These are phyloP conservation scores for Saccharomyces pastorianus DNA, from an alignment of 1,139 yeast genomes.

Conservation along the genomic window DNA sequence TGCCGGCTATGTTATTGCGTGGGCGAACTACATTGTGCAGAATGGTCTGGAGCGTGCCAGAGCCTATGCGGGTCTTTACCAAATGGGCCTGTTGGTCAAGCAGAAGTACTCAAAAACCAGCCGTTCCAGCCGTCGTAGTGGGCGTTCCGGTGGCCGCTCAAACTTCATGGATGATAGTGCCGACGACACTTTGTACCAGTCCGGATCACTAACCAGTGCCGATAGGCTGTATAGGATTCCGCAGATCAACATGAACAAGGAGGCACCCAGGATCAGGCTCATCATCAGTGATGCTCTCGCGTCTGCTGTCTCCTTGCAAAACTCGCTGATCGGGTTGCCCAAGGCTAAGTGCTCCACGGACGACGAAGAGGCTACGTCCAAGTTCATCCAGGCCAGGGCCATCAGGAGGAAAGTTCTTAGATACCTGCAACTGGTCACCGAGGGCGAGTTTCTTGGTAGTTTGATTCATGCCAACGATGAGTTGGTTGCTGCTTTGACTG, in stretches of 20 bases:
- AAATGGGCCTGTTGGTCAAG: background rate
- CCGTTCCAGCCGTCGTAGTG: background rate
- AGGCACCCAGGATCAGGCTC: constrained; percentile 62
- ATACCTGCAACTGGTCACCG: constrained; percentile 71
- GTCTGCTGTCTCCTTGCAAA: constrained; percentile 60
- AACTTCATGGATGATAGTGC: constrained; percentile 44
- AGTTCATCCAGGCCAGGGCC: constrained; percentile 67
- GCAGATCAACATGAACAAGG: constrained; percentile 58
- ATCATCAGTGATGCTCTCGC: constrained; percentile 72
- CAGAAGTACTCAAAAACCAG: background rate
- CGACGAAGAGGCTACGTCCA: constrained; percentile 47
- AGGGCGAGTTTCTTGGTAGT: constrained; percentile 78
- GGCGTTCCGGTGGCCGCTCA: constrained; percentile 14
- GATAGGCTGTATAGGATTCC: constrained; percentile 55
- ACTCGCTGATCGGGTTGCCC: constrained; percentile 53
- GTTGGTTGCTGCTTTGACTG: constrained; percentile 62
- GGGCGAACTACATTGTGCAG: constrained; percentile 24
- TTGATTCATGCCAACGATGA: constrained; percentile 85
- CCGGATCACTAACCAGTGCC: constrained; percentile 10
- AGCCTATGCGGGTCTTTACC: constrained; percentile 2
- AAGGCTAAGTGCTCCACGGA: constrained; percentile 51
- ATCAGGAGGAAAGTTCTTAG: constrained; percentile 70
- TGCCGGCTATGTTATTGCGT: constrained; percentile 16
- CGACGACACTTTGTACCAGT: constrained; percentile 28
- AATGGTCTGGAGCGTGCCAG: background rate